phyloP scores from a whole-genome alignment of 2,329 filamentous ascomycete species.

The Corynespora cassiicola region DNA sequence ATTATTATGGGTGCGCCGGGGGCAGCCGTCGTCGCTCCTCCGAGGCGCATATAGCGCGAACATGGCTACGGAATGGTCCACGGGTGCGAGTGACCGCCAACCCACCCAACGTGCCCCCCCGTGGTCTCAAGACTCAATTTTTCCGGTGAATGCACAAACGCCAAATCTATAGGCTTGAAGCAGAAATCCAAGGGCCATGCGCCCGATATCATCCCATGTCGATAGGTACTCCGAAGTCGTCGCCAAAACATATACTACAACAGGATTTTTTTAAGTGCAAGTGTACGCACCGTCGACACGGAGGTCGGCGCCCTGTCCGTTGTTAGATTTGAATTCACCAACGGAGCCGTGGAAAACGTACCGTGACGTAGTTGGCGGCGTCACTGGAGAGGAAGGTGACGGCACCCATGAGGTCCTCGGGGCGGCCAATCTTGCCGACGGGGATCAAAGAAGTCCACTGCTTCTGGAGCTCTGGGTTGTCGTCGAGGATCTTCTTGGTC shows the following conservation, averaged over 20 bases:
- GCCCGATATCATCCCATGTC: neutral
- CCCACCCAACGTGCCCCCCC: too few relatives aligned
- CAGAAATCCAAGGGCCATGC: neutral
- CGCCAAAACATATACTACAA: too few relatives aligned
- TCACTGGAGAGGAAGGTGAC: constrained; percentile 87
- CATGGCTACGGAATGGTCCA: too few relatives aligned
- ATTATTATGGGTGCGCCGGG: too few relatives aligned
- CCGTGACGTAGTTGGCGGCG: constrained; percentile 58
- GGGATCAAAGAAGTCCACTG: constrained; percentile 95
- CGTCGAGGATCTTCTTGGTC: constrained; percentile 91
- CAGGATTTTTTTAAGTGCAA: constrained; percentile 73
- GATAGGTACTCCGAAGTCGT: neutral
- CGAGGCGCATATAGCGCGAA: too few relatives aligned
- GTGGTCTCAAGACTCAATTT: too few relatives aligned
- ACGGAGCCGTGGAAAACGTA: constrained; percentile 12
- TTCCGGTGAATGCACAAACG: too few relatives aligned
- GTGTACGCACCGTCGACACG: constrained; percentile 90
- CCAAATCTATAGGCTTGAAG: too few relatives aligned
- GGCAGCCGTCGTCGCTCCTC: too few relatives aligned
- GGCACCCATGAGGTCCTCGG: constrained; percentile 91
- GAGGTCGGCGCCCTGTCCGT: constrained; percentile 68
- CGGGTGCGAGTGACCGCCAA: too few relatives aligned
- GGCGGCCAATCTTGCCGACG: constrained; percentile 89
- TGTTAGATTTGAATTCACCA: too few relatives aligned
- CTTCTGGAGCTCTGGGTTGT: constrained; percentile 86